Percentiles rank a stretch among this genome's conserved stretches.
These are phyloP conservation scores for Leccinum subtestaceum DNA, from an alignment of 768 basidiomycete species.

Conservation along the genomic window DNA sequence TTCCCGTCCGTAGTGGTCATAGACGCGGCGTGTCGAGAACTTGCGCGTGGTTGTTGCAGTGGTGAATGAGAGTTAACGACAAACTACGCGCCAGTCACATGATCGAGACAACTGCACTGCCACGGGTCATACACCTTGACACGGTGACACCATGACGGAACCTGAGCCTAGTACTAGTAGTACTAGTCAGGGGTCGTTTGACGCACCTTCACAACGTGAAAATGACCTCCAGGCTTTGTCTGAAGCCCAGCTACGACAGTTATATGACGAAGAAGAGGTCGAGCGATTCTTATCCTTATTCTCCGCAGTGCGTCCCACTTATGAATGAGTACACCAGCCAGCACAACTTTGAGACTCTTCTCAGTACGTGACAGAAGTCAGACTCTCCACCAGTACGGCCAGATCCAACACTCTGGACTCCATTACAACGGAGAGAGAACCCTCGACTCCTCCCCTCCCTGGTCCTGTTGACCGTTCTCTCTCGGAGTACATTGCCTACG, in stretches of 20 bases:
- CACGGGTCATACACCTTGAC: background rate
- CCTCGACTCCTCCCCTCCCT: slow-evolving; percentile 1
- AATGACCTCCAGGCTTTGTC: slow-evolving; percentile 34
- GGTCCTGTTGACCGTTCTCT: slow-evolving; percentile 19
- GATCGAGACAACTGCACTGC: slow-evolving; percentile 11
- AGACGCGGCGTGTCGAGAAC: background rate
- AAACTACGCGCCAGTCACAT: slow-evolving; percentile 33
- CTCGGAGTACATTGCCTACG: slow-evolving; percentile 26
- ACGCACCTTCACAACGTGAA: background rate
- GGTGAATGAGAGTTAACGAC: background rate
- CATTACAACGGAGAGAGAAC: background rate
- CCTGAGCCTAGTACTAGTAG: slow-evolving; percentile 1
- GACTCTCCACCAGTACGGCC: slow-evolving; percentile 31
- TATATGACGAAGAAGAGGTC: slow-evolving; percentile 65
- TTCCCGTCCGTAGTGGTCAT: slow-evolving; percentile 13
- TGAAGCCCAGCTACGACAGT: slow-evolving; percentile 52
- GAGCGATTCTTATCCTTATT: slow-evolving; percentile 60
- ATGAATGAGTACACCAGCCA: background rate
- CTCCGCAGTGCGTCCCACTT: slow-evolving; percentile 46
- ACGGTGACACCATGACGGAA: slow-evolving; percentile 6
- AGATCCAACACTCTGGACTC: background rate
- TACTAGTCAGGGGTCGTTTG: background rate
- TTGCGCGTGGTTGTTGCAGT: slow-evolving; percentile 3
- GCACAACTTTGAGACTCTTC: background rate
- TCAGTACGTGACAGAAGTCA: slow-evolving; percentile 63